A percentile compares a stretch with the other conserved stretches of the same genome.
phyloP scores from a whole-genome alignment of 108 stramenopile genomes.

The Conticribra guillardii region DNA sequence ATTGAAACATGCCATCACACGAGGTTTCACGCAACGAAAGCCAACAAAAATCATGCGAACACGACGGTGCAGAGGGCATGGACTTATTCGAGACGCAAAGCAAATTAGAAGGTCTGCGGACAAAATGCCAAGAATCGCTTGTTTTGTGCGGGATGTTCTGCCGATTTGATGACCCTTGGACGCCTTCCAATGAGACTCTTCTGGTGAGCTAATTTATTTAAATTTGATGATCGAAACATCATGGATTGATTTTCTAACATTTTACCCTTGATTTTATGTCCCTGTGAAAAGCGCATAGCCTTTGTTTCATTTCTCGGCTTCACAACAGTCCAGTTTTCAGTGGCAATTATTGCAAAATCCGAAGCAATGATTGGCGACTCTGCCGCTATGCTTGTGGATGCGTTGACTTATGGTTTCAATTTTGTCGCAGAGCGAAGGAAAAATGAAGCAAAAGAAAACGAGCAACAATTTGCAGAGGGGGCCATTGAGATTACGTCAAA shows the following conservation, averaged over 20 bases:
- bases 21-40: no score
- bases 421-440: constrained; percentile 63
- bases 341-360: constrained; percentile 59
- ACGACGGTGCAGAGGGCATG: no score
- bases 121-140: neutral
- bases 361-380: constrained; percentile 68
- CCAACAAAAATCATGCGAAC: no score
- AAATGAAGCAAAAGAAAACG: constrained; percentile 13
- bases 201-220: constrained; percentile 31
- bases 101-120: neutral
- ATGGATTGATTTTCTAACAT: neutral
- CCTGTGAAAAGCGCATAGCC: constrained; percentile 23
- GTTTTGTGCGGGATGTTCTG: constrained; percentile 1
- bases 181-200: constrained; percentile 54
- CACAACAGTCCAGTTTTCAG: constrained; percentile 51
- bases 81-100: no score
- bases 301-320: constrained; percentile 69
- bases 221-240: neutral
- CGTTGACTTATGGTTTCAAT: constrained; percentile 71
- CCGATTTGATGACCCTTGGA: constrained; percentile 1
- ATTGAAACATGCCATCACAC: no score
- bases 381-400: constrained; percentile 73
- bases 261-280: neutral
- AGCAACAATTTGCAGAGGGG: constrained; percentile 3
- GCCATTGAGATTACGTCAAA: constrained; percentile 3